Percentiles rank a stretch among this genome's conserved stretches.
Evolutionary conservation across 768 basidiomycete genomes (phyloP).

Genomic region (Trametes gibbosa): DNA sequence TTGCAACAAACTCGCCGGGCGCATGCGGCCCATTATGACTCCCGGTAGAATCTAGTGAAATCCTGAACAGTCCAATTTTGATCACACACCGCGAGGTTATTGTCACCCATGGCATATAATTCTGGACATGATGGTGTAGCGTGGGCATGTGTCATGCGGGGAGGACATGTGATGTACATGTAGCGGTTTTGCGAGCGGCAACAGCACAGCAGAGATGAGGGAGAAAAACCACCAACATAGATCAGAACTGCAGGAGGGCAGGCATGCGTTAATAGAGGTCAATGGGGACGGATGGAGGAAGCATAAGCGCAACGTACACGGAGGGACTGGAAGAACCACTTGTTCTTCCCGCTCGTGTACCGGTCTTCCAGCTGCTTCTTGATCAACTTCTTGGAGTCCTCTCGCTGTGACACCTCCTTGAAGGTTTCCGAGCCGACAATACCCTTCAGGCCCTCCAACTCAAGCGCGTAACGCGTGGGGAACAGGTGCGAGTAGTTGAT

Average conservation of each 20-base stretch:
- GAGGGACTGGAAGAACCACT: slow-evolving; percentile 93
- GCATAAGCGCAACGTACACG: slow-evolving; percentile 46
- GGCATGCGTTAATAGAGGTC: background rate
- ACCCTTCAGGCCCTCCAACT: slow-evolving; percentile 93
- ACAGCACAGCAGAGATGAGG: slow-evolving; percentile 9
- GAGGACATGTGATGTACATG: slow-evolving; percentile 25
- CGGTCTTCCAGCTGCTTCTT: slow-evolving; percentile 97
- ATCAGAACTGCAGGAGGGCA: slow-evolving; percentile 9
- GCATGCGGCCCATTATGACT: no score
- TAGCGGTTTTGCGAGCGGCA: slow-evolving; percentile 15
- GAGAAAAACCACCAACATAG: background rate
- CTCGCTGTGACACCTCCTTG: slow-evolving; percentile 95
- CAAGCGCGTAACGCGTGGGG: slow-evolving; percentile 98
- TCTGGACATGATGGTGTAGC: slow-evolving; percentile 10
- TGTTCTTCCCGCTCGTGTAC: slow-evolving; percentile 92
- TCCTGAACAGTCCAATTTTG: background rate
- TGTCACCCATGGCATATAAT: slow-evolving; percentile 17
- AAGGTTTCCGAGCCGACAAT: slow-evolving; percentile 83
- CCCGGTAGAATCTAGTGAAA: no score
- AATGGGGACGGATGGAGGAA: background rate
- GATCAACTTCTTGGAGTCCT: slow-evolving; percentile 92
- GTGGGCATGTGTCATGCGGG: slow-evolving; percentile 28
- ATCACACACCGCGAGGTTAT: background rate
- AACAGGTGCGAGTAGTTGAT: slow-evolving; percentile 99
- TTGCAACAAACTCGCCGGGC: no score